These are phyloP conservation scores for Pestalotiopsis sp. DNA, from an alignment of 2,329 filamentous ascomycete genomes.

Conservation along the genomic window DNA sequence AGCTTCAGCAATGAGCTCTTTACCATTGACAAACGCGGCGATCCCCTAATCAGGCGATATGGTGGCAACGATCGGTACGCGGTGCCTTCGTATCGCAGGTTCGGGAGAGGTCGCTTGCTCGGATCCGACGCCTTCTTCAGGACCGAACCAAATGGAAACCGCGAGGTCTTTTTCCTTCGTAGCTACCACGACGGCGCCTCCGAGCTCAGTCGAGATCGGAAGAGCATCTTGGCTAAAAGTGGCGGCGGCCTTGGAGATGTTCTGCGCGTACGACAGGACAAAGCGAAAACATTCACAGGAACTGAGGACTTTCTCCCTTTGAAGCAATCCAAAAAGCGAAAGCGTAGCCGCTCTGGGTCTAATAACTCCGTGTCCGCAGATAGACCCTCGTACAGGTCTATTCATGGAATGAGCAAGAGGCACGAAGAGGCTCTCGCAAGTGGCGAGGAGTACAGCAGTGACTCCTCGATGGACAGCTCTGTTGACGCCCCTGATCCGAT, in stretches of 20 bases:
- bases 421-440: conserved; percentile 46
- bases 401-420: conserved; percentile 63
- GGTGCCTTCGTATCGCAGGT: conserved; percentile 72
- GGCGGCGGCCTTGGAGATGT: conserved; percentile 40
- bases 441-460: conserved; percentile 52
- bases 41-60: conserved; percentile 75
- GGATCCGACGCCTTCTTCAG: conserved; percentile 63
- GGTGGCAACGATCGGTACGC: conserved; percentile 73
- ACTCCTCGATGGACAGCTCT: conserved; percentile 41
- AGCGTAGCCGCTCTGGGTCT: conserved; percentile 31
- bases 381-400: conserved; percentile 65
- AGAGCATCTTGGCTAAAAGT: conserved; percentile 48
- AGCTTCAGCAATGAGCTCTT: conserved; percentile 44
- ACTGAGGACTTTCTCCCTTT: conserved; percentile 54
- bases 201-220: conserved; percentile 46
- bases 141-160: conserved; percentile 68
- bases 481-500: conserved; percentile 42
- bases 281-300: conserved; percentile 24
- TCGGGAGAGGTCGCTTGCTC: conserved; percentile 70
- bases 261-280: conserved; percentile 41
- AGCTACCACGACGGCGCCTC: conserved; percentile 46
- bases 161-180: conserved; percentile 56
- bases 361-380: conserved; percentile 48
- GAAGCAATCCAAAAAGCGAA: conserved; percentile 44
- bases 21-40: conserved; percentile 74